A percentile compares a stretch with the other conserved stretches of the same genome.
These are phyloP conservation scores for Erigeron philadelphicus DNA, from an alignment of 140 eudicot species.

Conservation along the genomic window DNA sequence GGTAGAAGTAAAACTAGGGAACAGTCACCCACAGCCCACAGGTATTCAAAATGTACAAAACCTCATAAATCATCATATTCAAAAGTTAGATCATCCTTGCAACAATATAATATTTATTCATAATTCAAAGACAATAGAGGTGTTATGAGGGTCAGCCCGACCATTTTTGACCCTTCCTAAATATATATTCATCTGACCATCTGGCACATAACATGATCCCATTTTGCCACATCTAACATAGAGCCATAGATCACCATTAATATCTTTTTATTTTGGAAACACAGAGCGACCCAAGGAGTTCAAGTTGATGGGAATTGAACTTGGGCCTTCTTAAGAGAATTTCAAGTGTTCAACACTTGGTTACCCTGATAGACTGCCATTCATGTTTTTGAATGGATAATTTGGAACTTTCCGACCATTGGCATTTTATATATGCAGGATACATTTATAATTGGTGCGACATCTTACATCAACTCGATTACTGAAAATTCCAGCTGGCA, in stretches of 20 bases:
- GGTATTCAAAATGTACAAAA: background rate
- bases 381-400: background rate
- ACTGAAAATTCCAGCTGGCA: constrained; percentile 83
- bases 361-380: background rate
- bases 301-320: no score
- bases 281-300: no score
- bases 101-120: background rate
- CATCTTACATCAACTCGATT: constrained; percentile 64
- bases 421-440: background rate
- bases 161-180: background rate
- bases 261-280: no score
- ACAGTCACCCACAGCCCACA: background rate
- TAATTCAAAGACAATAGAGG: background rate
- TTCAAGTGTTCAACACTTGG: no score
- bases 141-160: background rate
- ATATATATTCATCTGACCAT: no score
- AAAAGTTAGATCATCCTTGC: background rate
- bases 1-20: background rate
- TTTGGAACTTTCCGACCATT: background rate
- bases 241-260: background rate
- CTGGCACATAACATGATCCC: background rate
- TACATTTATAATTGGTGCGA: background rate
- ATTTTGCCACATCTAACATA: background rate
- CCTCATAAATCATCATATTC: background rate
- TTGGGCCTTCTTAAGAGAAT: no score